phyloP scores from a whole-genome alignment of 2,329 filamentous ascomycete genomes.

The Sclerotinia minor region DNA sequence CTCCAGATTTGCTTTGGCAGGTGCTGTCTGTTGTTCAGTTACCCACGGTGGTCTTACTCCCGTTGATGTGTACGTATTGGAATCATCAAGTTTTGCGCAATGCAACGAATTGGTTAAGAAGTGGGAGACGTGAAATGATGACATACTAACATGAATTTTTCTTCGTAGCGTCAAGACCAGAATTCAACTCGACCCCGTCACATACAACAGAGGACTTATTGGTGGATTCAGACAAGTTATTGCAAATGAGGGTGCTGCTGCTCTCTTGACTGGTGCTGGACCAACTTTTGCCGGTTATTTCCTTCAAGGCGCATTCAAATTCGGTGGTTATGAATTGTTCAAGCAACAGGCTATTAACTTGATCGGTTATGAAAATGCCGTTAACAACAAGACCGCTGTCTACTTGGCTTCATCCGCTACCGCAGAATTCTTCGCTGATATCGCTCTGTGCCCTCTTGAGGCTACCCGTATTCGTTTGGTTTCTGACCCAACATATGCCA shows the following conservation, averaged over 20 bases:
- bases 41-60: constrained; percentile 97
- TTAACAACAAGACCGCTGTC: constrained; percentile 76
- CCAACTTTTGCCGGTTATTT: constrained; percentile 89
- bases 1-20: constrained; percentile 94
- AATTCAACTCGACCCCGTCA: constrained; percentile 87
- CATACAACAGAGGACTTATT: constrained; percentile 86
- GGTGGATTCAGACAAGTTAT: constrained; percentile 86
- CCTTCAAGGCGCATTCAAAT: constrained; percentile 91
- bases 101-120: background rate
- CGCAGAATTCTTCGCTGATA: constrained; percentile 71
- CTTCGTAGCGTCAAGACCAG: constrained; percentile 81
- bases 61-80: constrained; percentile 90
- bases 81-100: constrained; percentile 14
- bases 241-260: constrained; percentile 78
- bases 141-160: constrained; percentile 33
- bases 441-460: constrained; percentile 88
- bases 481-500: constrained; percentile 82
- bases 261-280: constrained; percentile 81
- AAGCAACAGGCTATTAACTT: constrained; percentile 85
- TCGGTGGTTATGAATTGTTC: constrained; percentile 95
- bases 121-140: constrained; percentile 28
- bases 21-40: constrained; percentile 96
- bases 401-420: constrained; percentile 70
- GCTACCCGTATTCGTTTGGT: constrained; percentile 93
- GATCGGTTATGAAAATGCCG: constrained; percentile 74